Percentiles rank a stretch among this genome's conserved stretches.
Evolutionary conservation across 75 land plant genomes (phyloP).

Genomic region (Selaginella tamariscina): DNA sequence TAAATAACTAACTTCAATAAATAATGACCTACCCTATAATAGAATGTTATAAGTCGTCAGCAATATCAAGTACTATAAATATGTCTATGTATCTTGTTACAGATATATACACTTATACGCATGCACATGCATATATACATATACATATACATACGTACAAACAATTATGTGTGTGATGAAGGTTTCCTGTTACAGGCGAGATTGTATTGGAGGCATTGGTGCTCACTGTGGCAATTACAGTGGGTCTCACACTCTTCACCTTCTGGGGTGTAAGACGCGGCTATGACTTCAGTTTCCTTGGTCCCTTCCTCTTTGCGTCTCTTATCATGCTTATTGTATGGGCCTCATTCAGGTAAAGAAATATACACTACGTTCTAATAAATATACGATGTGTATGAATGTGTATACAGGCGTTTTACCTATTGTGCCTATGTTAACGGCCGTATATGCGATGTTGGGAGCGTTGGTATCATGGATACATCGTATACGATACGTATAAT

Average conservation of each 20-base stretch:
- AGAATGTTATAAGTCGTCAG: too few species aligned
- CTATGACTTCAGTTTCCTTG: conserved; percentile 9
- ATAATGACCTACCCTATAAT: too few species aligned
- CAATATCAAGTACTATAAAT: too few species aligned
- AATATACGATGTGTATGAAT: not conserved
- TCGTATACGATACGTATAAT: not conserved
- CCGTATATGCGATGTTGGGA: not conserved
- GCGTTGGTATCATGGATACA: not conserved
- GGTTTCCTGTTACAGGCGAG: conserved; percentile 7
- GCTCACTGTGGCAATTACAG: conserved; percentile 1
- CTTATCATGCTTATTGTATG: not conserved
- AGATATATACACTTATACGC: too few species aligned
- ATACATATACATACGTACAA: too few species aligned
- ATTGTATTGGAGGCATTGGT: conserved; percentile 10
- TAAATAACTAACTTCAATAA: too few species aligned
- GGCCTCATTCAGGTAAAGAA: not conserved
- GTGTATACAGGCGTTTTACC: not conserved
- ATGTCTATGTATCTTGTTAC: too few species aligned
- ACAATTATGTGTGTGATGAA: too few species aligned
- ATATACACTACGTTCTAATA: not conserved
- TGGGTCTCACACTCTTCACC: not conserved
- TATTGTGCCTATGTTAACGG: not conserved
- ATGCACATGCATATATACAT: too few species aligned
- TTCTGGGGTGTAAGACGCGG: not conserved
- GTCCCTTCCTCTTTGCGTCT: conserved; percentile 5